Percentiles rank a stretch among this genome's conserved stretches.
Evolutionary conservation across 1,284 basidiomycete genomes (phyloP).

Genomic region (Cystobasidium slooffiae): DNA sequence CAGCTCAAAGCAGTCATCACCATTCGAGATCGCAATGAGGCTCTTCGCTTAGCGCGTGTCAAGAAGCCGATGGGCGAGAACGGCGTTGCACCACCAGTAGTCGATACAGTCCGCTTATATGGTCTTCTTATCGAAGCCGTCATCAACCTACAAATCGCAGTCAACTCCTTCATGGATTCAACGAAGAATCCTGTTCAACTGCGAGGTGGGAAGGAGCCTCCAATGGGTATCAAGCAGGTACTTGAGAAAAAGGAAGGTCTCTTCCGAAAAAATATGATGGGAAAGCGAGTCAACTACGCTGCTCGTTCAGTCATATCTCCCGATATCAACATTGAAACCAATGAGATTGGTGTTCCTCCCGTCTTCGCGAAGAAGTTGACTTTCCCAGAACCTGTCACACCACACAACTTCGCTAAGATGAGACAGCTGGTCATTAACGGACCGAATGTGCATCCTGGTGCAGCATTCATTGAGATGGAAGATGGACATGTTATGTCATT

Average conservation of each 20-base stretch:
- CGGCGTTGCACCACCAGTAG: slow-evolving; percentile 48
- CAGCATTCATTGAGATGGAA: slow-evolving; percentile 92
- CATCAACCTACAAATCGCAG: slow-evolving; percentile 88
- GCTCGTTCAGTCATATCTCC: slow-evolving; percentile 99
- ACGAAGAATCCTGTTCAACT: slow-evolving; percentile 88
- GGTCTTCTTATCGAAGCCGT: slow-evolving; percentile 76
- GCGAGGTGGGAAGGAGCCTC: slow-evolving; percentile 88
- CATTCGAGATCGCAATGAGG: slow-evolving; percentile 76
- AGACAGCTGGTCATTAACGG: slow-evolving; percentile 91
- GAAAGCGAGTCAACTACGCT: slow-evolving; percentile 99
- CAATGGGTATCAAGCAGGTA: slow-evolving; percentile 92
- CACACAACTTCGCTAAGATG: slow-evolving; percentile 85
- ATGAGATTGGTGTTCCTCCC: slow-evolving; percentile 97
- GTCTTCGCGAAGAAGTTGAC: slow-evolving; percentile 97
- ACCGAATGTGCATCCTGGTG: slow-evolving; percentile 87
- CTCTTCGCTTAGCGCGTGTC: slow-evolving; percentile 66
- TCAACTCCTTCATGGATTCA: slow-evolving; percentile 97
- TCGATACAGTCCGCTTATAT: slow-evolving; percentile 66
- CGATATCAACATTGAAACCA: slow-evolving; percentile 98
- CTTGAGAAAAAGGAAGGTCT: slow-evolving; percentile 99
- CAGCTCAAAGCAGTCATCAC: slow-evolving; percentile 63
- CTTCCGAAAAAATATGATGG: slow-evolving; percentile 99
- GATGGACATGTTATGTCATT: slow-evolving; percentile 84
- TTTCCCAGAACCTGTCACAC: slow-evolving; percentile 95
- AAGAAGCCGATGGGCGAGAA: slow-evolving; percentile 60